Conservation (phyloP, 2,329 filamentous ascomycete genomes). For the Epicoccum sorghinum region DNA sequence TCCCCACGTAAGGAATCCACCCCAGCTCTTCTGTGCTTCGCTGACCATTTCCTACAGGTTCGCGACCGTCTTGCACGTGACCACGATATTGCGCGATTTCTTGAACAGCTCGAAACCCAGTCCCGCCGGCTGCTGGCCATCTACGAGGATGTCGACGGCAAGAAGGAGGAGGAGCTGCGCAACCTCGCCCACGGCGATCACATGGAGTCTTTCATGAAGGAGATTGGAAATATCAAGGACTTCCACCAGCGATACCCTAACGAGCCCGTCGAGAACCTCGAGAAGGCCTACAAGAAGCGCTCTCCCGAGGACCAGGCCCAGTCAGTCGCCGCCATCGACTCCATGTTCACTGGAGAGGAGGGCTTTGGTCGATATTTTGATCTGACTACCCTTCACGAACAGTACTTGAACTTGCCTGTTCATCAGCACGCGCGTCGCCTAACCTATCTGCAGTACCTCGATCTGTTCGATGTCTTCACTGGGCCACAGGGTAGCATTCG, state of each 20-base stretch:
- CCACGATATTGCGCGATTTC: slow-evolving; percentile 86
- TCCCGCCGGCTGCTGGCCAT: slow-evolving; percentile 80
- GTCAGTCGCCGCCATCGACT: slow-evolving; percentile 74
- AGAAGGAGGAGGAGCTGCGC: slow-evolving; percentile 79
- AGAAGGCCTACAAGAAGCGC: slow-evolving; percentile 83
- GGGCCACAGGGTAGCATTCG: slow-evolving; percentile 76
- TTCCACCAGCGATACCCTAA: slow-evolving; percentile 93
- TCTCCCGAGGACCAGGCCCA: slow-evolving; percentile 67
- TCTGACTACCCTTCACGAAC: slow-evolving; percentile 80
- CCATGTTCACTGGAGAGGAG: slow-evolving; percentile 95
- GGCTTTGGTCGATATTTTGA: slow-evolving; percentile 93
- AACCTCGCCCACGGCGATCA: slow-evolving; percentile 83
- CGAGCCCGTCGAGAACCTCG: slow-evolving; percentile 92
- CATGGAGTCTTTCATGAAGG: slow-evolving; percentile 89
- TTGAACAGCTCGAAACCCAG: slow-evolving; percentile 86
- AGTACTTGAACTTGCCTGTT: slow-evolving; percentile 86
- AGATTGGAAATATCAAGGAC: slow-evolving; percentile 78
- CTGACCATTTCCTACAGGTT: slow-evolving; percentile 62
- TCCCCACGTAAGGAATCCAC: slow-evolving; percentile 69
- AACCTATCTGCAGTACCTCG: slow-evolving; percentile 90
- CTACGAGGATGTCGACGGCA: slow-evolving; percentile 78
- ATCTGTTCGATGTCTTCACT: slow-evolving; percentile 85
- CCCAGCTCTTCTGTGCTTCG: neutral
- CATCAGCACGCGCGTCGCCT: slow-evolving; percentile 71
- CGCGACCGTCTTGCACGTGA: slow-evolving; percentile 88